Evolutionary conservation across 31 red algal genomes (phyloP), one percentile per base, ranked within the genome.

Genomic region (Odonthalia washingtoniensis): DNA sequence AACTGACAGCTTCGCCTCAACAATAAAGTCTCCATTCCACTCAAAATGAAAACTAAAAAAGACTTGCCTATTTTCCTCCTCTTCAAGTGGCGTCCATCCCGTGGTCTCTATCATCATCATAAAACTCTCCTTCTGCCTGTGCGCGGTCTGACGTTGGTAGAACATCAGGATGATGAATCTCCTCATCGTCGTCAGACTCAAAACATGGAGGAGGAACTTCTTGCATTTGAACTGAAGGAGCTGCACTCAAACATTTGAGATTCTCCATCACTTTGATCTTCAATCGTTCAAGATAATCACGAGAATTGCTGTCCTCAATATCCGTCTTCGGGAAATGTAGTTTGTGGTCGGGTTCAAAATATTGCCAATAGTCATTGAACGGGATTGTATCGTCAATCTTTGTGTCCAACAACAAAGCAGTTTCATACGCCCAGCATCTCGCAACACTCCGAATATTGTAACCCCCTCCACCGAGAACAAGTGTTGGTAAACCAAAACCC

Each of bases 331-430:
- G 49, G 36, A 97, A 94, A 61, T 99, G 98, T 2, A 99, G 88
- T 34, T 91, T 91, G 87, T 94, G 90, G 66, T 97, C 95, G 24
- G 95, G 95, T 40, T 91, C 98, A 87, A 94, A 99, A 33, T 97
- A 96, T 34, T 99, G 87, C 90, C 93, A 97, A 74, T 96, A 99
- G 65, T 97, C 98, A 60, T 97, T 99, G 72, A 96, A 97, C 2
- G 98, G 98, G 64, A 99, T 94, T 43, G 46, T 85, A 64, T 93
- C 90, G 68, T 94, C 89, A 27, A 96, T 85, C 30, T 86, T 90
- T 27, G 79, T 85, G 46, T 91, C 94, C 61, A 97, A 65, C 28
- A 94, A 64, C 66, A 97, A 75, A 61, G 90, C 83, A 27, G 98
- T 99, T 65, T 99, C 98, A 65, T 97, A 96, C 24, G 87, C 76